Percentiles rank a stretch among this genome's conserved stretches.
phyloP scores from a whole-genome alignment of 345 rosid genomes.

The Eucalyptus erythrocorys region DNA sequence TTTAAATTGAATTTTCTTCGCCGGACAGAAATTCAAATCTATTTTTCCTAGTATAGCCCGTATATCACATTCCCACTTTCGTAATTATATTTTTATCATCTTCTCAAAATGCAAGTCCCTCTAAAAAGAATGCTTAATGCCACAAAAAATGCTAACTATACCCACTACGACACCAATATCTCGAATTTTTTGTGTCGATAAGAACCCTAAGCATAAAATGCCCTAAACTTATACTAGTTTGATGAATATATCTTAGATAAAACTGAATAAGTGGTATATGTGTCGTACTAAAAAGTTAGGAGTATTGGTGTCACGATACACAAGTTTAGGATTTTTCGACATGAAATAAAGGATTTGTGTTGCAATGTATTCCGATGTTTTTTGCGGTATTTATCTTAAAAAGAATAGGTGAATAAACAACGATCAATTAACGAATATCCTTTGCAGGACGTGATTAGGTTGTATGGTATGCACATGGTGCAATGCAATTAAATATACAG shows the following conservation, averaged over 20 bases:
- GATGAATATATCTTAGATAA: rapidly evolving
- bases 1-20: background rate
- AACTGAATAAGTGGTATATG: background rate
- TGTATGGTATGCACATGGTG: background rate
- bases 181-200: background rate
- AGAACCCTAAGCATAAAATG: too few relatives aligned
- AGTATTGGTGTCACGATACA: too few relatives aligned
- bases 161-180: rapidly evolving
- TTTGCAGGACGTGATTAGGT: background rate
- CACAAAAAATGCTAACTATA: background rate
- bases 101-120: background rate
- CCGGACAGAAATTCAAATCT: background rate
- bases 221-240: rapidly evolving
- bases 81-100: background rate
- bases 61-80: background rate
- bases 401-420: background rate
- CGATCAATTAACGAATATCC: background rate
- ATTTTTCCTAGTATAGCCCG: background rate
- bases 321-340: too few relatives aligned
- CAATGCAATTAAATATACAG: background rate
- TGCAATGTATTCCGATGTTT: rapidly evolving
- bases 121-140: rapidly evolving
- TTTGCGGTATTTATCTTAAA: background rate
- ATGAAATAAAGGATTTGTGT: too few relatives aligned
- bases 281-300: background rate